phyloP scores from a whole-genome alignment of 1,139 yeast genomes.

The Pichia sp. region DNA sequence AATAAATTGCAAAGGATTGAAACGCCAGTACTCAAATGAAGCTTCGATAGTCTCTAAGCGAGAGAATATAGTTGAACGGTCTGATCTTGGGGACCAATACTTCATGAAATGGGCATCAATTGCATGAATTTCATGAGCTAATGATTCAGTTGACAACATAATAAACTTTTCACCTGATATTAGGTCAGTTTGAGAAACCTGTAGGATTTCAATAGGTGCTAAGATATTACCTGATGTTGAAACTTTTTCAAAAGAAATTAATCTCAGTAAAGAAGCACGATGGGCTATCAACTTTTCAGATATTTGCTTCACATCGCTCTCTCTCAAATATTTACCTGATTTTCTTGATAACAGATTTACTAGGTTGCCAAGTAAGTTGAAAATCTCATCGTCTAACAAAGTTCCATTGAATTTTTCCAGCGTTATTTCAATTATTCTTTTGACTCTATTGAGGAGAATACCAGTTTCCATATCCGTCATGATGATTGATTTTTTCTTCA shows the following conservation, averaged over 20 bases:
- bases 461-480: constrained; percentile 13
- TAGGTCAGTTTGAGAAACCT: constrained; percentile 1
- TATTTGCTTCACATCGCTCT: not conserved
- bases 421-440: constrained; percentile 43
- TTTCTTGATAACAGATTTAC: constrained; percentile 37
- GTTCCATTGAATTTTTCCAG: constrained; percentile 50
- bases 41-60: constrained; percentile 31
- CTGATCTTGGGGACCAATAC: constrained; percentile 72
- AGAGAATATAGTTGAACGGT: constrained; percentile 53
- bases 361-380: constrained; percentile 40
- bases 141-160: constrained; percentile 43
- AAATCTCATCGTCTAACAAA: constrained; percentile 47
- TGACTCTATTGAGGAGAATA: constrained; percentile 41
- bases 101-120: constrained; percentile 55
- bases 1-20: constrained; percentile 65
- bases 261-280: constrained; percentile 36
- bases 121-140: constrained; percentile 53
- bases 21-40: constrained; percentile 38
- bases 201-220: not conserved
- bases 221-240: not conserved
- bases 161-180: constrained; percentile 38
- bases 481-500: constrained; percentile 8
- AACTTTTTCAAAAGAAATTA: constrained; percentile 20
- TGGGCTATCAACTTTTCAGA: not conserved
- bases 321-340: not conserved